These are phyloP conservation scores for Thuidium tamariscinum DNA, from an alignment of 225 moss, liverwort and hornwort genomes.

Conservation along the genomic window DNA sequence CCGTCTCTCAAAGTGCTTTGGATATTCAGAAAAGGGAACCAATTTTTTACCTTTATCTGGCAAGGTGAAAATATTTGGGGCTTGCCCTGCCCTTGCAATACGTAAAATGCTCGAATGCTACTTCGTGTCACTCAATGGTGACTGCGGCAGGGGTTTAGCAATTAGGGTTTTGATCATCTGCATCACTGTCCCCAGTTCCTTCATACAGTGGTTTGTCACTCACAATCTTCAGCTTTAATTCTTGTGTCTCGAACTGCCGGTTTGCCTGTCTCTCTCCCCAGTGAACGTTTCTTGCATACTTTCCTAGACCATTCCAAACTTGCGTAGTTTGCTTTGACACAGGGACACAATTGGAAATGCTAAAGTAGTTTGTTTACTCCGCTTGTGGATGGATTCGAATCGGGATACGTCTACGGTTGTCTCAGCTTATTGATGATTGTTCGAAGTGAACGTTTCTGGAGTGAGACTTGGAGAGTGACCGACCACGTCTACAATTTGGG, in stretches of 20 bases:
- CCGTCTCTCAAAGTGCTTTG: fast-evolving
- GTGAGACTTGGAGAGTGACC: neutral
- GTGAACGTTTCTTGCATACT: neutral
- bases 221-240: no score
- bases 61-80: neutral
- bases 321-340: neutral
- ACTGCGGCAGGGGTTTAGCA: neutral
- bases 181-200: neutral
- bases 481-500: no score
- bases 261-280: neutral
- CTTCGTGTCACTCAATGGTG: neutral
- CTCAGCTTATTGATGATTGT: neutral
- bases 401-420: neutral
- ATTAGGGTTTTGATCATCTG: neutral
- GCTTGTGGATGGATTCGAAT: neutral
- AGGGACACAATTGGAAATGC: neutral
- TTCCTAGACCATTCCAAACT: neutral
- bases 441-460: neutral
- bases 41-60: no score
- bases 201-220: neutral
- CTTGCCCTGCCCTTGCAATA: neutral
- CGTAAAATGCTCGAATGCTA: neutral
- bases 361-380: no score
- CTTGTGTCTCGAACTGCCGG: no score
- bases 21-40: fast-evolving